A percentile compares a stretch with the other conserved stretches of the same genome.
Evolutionary conservation across 345 rosid species (phyloP).

Genomic region (Rhizophora apiculata): DNA sequence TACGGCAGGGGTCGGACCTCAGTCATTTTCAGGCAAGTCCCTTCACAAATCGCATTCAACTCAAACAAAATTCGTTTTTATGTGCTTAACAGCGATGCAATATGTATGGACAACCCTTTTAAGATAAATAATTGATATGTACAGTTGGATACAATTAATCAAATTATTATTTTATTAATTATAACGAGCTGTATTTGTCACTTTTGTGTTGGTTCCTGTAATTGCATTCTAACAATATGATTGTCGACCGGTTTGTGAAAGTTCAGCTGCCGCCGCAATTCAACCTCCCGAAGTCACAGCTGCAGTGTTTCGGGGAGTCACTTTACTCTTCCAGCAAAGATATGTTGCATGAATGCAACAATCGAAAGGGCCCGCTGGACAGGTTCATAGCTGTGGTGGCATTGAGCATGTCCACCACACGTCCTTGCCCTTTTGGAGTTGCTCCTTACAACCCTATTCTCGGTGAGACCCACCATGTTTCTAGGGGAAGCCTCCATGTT

Average conservation of each 20-base stretch:
- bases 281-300: constrained; percentile 78
- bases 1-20: constrained; percentile 64
- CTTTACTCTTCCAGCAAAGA: constrained; percentile 47
- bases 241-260: neutral
- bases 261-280: constrained; percentile 66
- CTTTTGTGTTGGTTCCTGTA: too few species aligned
- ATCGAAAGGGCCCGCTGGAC: constrained; percentile 42
- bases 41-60: too few species aligned
- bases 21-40: constrained; percentile 47
- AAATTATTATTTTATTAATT: too few species aligned
- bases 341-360: constrained; percentile 44
- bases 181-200: too few species aligned
- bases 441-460: constrained; percentile 82
- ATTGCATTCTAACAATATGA: neutral
- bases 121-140: too few species aligned
- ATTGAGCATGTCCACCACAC: constrained; percentile 63
- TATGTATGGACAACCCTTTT: too few species aligned
- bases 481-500: constrained; percentile 59
- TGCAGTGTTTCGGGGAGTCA: constrained; percentile 71
- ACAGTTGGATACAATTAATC: too few species aligned
- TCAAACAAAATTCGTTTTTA: too few species aligned
- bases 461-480: constrained; percentile 92
- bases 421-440: constrained; percentile 58
- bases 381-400: constrained; percentile 53
- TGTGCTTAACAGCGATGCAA: too few species aligned